These are phyloP conservation scores for Boletus sensibilis DNA, from an alignment of 768 basidiomycete genomes.

Conservation along the genomic window DNA sequence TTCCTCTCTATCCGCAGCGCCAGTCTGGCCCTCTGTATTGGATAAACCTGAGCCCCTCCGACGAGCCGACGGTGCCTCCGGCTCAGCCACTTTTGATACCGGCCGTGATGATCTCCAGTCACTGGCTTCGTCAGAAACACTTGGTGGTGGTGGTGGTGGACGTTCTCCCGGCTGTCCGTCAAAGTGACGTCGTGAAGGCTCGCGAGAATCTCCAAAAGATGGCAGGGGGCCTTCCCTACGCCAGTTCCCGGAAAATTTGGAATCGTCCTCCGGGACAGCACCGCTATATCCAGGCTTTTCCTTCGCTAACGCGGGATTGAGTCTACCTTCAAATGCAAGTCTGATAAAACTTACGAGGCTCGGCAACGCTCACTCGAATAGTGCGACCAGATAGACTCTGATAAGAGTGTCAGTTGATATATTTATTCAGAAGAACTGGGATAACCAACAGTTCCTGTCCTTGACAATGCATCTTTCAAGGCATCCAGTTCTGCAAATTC, in stretches of 20 bases:
- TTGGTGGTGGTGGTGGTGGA: conserved; percentile 43
- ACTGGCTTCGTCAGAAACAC: conserved; percentile 55
- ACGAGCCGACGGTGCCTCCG: conserved; percentile 46
- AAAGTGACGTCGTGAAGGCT: conserved; percentile 62
- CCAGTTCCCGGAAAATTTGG: conserved; percentile 85
- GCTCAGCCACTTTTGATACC: conserved; percentile 41
- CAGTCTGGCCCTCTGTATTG: conserved; percentile 40
- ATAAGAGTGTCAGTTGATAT: not conserved
- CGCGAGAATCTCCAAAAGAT: conserved; percentile 58
- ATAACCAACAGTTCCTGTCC: conserved; percentile 62
- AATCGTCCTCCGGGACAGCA: conserved; percentile 57
- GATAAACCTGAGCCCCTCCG: conserved; percentile 61
- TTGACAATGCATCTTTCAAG: conserved; percentile 78
- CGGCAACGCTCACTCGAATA: conserved; percentile 91
- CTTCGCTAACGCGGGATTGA: conserved; percentile 55
- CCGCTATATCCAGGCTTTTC: conserved; percentile 63
- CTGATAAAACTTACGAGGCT: conserved; percentile 72
- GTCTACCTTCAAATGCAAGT: conserved; percentile 1
- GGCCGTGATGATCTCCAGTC: conserved; percentile 72
- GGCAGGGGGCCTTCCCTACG: conserved; percentile 85
- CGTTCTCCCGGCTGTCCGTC: conserved; percentile 51
- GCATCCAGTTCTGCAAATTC: conserved; percentile 89
- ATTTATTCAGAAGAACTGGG: not conserved
- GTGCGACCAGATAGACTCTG: conserved; percentile 75
- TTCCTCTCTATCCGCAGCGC: conserved; percentile 76